A percentile compares a stretch with the other conserved stretches of the same genome.
Evolutionary conservation across 331 rosid genomes (phyloP).

Genomic region (Quercus phellos): DNA sequence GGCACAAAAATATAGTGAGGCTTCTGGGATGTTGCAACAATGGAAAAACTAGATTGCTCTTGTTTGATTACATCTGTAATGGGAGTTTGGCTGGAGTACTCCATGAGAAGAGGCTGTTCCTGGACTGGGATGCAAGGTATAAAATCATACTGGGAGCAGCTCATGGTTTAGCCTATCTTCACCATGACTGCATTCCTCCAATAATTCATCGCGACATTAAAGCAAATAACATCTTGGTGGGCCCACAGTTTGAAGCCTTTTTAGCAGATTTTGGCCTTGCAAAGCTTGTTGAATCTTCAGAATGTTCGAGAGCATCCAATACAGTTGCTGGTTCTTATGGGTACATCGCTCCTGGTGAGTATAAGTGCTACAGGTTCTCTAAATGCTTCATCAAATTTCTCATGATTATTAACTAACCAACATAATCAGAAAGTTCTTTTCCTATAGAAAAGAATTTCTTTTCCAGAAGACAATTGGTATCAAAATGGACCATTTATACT

Average conservation of each 20-base stretch:
- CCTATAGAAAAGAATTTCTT: background rate
- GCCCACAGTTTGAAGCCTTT: slow-evolving; percentile 76
- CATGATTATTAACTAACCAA: background rate
- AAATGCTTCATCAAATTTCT: background rate
- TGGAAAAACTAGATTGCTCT: slow-evolving; percentile 67
- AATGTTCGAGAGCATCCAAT: slow-evolving; percentile 52
- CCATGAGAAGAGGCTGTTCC: slow-evolving; percentile 74
- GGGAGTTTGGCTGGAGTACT: slow-evolving; percentile 74
- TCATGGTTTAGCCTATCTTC: slow-evolving; percentile 92
- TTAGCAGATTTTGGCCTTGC: slow-evolving; percentile 95
- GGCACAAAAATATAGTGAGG: slow-evolving; percentile 88
- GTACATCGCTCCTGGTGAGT: slow-evolving; percentile 93
- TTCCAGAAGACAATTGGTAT: background rate
- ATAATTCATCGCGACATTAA: slow-evolving; percentile 80
- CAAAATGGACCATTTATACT: background rate
- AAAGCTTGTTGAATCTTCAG: slow-evolving; percentile 56
- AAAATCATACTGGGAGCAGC: slow-evolving; percentile 82
- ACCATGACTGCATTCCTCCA: slow-evolving; percentile 88
- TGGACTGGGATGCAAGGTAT: slow-evolving; percentile 97
- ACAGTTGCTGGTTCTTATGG: slow-evolving; percentile 90
- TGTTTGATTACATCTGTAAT: slow-evolving; percentile 82
- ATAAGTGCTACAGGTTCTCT: background rate
- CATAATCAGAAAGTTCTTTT: background rate
- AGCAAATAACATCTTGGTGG: slow-evolving; percentile 86
- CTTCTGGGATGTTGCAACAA: slow-evolving; percentile 83